Evolutionary conservation across 2,329 filamentous ascomycete genomes (phyloP).

Genomic region (Colletotrichum trifolii): DNA sequence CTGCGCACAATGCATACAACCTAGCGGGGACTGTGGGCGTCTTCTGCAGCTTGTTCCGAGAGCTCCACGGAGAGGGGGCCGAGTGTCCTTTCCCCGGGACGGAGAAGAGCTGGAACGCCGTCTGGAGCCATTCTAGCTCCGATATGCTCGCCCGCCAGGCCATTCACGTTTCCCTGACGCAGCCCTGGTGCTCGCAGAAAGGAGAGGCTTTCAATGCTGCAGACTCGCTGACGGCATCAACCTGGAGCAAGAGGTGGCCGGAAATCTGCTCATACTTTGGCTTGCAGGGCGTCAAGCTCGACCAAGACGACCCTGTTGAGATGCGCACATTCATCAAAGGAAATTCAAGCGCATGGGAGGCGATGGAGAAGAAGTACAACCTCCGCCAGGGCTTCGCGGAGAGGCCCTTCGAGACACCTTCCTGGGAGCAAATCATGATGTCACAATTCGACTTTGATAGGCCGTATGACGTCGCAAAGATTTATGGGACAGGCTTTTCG

Average conservation of each 20-base stretch:
- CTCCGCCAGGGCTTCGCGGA: conserved; percentile 52
- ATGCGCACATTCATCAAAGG: conserved; percentile 48
- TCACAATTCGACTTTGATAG: conserved; percentile 56
- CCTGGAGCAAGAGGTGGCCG: conserved; percentile 42
- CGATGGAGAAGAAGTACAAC: conserved; percentile 47
- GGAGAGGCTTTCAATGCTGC: conserved; percentile 41
- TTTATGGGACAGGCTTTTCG: conserved; percentile 52
- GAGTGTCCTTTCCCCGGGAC: conserved; percentile 52
- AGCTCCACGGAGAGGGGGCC: conserved; percentile 50
- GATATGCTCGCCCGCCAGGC: conserved; percentile 49
- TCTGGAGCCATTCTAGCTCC: conserved; percentile 51
- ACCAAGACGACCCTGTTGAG: conserved; percentile 43
- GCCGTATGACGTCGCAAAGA: conserved; percentile 56
- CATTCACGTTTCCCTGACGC: conserved; percentile 36
- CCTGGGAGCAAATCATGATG: conserved; percentile 55
- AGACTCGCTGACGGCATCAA: conserved; percentile 36
- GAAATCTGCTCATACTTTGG: conserved; percentile 40
- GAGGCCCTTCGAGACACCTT: conserved; percentile 47
- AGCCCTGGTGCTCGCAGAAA: conserved; percentile 36
- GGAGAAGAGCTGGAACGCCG: conserved; percentile 49
- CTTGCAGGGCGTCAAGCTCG: conserved; percentile 40
- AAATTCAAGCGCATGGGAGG: conserved; percentile 45
- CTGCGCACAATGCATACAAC: conserved; percentile 53
- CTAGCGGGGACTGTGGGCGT: conserved; percentile 11
- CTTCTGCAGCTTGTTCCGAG: conserved; percentile 49